Conservation (phyloP, 2,329 filamentous ascomycete genomes). For the Botrytis deweyae region DNA sequence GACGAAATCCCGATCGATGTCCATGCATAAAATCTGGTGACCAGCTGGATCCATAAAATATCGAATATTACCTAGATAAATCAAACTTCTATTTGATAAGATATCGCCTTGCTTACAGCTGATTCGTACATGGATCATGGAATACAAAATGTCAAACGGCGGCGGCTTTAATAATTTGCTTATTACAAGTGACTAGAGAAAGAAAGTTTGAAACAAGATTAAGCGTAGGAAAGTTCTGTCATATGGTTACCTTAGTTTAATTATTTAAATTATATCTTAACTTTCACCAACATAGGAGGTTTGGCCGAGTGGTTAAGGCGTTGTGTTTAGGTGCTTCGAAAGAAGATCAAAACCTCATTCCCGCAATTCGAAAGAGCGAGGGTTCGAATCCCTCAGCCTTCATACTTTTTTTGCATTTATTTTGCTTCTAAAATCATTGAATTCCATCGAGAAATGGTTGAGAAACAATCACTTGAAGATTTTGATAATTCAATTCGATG, state of each 20-base stretch:
- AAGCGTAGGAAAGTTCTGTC: no score
- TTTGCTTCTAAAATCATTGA: neutral
- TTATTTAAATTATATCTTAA: no score
- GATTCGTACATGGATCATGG: neutral
- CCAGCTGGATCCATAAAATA: neutral
- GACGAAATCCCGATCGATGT: neutral
- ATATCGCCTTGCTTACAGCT: neutral
- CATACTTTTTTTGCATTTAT: conserved; percentile 34
- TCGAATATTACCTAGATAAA: neutral
- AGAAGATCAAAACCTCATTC: conserved; percentile 29
- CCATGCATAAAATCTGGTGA: neutral
- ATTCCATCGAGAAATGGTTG: neutral
- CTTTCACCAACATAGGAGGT: conserved; percentile 34
- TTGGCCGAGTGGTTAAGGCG: conserved; percentile 58
- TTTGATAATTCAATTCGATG: neutral
- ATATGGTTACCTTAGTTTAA: no score
- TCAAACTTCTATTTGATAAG: neutral
- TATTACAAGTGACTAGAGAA: no score
- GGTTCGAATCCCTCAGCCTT: conserved; percentile 54
- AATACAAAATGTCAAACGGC: no score
- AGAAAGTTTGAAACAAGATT: no score
- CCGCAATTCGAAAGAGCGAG: conserved; percentile 46
- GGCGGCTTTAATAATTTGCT: no score
- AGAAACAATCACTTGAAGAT: neutral
- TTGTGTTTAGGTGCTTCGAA: conserved; percentile 50